These are phyloP conservation scores for Candida verbasci DNA, from an alignment of 805 yeast genomes.

Conservation along the genomic window DNA sequence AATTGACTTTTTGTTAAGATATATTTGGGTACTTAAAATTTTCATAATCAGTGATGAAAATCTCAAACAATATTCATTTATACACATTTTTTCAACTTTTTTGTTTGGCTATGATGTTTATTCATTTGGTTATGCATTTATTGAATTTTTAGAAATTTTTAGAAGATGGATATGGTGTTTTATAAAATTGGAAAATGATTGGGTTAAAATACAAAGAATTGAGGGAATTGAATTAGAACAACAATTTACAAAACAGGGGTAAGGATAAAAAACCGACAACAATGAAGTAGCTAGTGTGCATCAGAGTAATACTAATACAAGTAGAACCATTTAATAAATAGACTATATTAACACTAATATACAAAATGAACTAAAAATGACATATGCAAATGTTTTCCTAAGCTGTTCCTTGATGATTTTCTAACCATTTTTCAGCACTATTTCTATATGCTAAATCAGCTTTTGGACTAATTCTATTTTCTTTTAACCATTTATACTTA, in stretches of 20 bases:
- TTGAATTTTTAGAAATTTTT: conserved; percentile 70
- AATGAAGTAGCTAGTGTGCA: not conserved
- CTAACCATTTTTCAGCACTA: conserved; percentile 42
- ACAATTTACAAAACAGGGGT: conserved; percentile 2
- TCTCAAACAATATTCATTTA: conserved; percentile 8
- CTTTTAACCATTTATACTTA: conserved; percentile 37
- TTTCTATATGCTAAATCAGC: conserved; percentile 47
- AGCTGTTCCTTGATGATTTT: conserved; percentile 13
- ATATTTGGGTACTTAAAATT: conserved; percentile 67
- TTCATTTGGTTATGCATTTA: conserved; percentile 55
- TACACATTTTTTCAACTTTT: conserved; percentile 20
- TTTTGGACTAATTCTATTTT: conserved; percentile 42
- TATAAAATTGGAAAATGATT: conserved; percentile 79
- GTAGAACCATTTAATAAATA: too few relatives aligned
- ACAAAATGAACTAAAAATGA: not conserved
- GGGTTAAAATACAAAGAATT: conserved; percentile 23
- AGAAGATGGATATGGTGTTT: conserved; percentile 91
- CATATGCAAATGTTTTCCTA: too few relatives aligned
- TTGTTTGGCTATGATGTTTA: conserved; percentile 37
- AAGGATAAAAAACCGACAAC: not conserved
- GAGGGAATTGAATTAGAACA: conserved; percentile 7
- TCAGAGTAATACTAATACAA: too few relatives aligned
- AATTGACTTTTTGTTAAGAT: conserved; percentile 64
- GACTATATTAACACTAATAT: too few relatives aligned
- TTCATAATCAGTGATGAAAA: conserved; percentile 29